Percentiles rank a stretch among this genome's conserved stretches.
phyloP scores from a whole-genome alignment of 352 stramenopile species.

The Blastocystis sp. region DNA sequence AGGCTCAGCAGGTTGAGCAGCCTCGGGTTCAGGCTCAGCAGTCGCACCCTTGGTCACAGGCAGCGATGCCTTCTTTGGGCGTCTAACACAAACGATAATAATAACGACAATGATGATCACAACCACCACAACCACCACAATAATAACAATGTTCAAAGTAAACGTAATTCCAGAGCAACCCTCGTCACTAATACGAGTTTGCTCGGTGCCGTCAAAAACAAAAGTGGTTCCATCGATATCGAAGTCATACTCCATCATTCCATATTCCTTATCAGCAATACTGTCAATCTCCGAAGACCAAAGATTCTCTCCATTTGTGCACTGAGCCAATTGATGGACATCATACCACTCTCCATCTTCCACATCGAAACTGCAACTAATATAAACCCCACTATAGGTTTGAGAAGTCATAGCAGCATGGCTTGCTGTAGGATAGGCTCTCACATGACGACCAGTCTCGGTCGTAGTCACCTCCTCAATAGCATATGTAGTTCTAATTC shows the following conservation, averaged over 20 bases:
- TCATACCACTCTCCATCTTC: conserved; percentile 31
- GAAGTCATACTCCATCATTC: not conserved
- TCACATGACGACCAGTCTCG: not conserved
- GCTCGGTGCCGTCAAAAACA: not conserved
- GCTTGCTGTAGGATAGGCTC: not conserved
- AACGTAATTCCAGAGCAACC: conserved; percentile 22
- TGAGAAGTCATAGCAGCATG: not conserved
- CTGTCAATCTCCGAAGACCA: not conserved
- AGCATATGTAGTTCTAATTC: not conserved
- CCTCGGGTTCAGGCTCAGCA: not conserved
- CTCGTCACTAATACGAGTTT: not conserved
- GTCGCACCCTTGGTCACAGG: not conserved
- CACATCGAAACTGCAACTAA: not conserved
- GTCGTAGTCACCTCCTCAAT: not conserved
- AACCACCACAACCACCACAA: conserved; percentile 14
- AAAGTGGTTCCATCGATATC: not conserved
- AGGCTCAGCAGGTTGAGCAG: not conserved
- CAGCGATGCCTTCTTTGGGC: not conserved
- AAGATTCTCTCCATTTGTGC: not conserved
- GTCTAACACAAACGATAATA: not conserved
- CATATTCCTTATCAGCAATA: not conserved
- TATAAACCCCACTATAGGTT: not conserved
- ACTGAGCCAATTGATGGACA: not conserved
- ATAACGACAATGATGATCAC: conserved; percentile 18
- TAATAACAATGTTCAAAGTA: not conserved